Evolutionary conservation across 108 stramenopile species (phyloP), one percentile per base, ranked within the genome.

Genomic region (Cyclostephanos invisitatus): DNA sequence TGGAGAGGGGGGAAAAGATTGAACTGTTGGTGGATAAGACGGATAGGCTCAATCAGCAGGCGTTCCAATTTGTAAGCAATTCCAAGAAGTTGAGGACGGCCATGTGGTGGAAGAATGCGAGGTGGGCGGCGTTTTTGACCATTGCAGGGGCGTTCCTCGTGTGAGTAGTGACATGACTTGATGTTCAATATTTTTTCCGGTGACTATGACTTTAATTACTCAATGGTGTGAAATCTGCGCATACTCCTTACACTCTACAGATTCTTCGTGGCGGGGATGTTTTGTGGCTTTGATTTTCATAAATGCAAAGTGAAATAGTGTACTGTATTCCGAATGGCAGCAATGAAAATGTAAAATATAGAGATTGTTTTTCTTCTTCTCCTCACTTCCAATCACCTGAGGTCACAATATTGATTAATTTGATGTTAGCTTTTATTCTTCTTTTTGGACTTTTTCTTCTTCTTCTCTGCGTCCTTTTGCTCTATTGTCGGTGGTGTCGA

Each of bases 21-120:
- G 99, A 99, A 78, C 74, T 99, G 59, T 77, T 99, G 46, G 99
- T 99, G 37, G 99, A 99, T 76, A 96, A 97, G 78, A 98, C 95
- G 12, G 98, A 96, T 84, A 73, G 94, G 25, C 78, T 98, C 46
- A 90, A 92, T 73, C 93, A 95, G 53, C 89, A 92, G 71, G 98
- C 98, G 12, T 91, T 93, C 70, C 89, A 91, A 44, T 98, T 98
- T 75, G 94, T 97, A 75, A 80, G 86, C n/a, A 85, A 83, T 36
- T 78, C 80, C 62, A 84, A 90, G 55, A 73, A 84, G 53, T 71
- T 98, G 72, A 83, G 89, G 44, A 86, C 89, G 38, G 77, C 85
- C 29, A 83, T 98, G 89, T 96, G 87, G 77, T 98, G 97, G 96
- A 85, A 80, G 28, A 90, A 91, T 72, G 91, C 93, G 65, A 82